Percentiles rank a stretch among this genome's conserved stretches.
These are phyloP conservation scores for Trichoderma aggressivum DNA, from an alignment of 2,329 filamentous ascomycete genomes.

Conservation along the genomic window DNA sequence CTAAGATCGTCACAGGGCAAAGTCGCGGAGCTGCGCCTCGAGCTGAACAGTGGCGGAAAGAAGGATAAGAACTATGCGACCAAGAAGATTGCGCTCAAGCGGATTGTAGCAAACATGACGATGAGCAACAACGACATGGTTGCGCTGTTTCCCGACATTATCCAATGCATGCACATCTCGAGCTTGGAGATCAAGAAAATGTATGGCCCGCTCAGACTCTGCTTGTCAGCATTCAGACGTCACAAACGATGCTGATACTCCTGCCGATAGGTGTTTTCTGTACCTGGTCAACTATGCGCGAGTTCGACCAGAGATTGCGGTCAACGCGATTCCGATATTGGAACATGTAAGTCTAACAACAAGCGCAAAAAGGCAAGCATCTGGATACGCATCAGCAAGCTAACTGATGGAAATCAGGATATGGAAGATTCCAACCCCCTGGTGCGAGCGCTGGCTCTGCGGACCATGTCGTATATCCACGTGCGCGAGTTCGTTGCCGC, in stretches of 20 bases:
- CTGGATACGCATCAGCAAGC: constrained; percentile 19
- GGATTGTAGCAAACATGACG: constrained; percentile 99
- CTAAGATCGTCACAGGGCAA: constrained; percentile 80
- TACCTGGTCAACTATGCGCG: constrained; percentile 97
- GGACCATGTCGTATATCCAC: constrained; percentile 97
- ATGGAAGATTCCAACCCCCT: constrained; percentile 92
- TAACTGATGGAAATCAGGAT: constrained; percentile 54
- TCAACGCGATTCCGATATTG: constrained; percentile 87
- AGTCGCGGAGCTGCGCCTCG: constrained; percentile 91
- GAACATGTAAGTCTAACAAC: constrained; percentile 58
- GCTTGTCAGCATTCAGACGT: background rate
- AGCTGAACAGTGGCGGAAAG: constrained; percentile 90
- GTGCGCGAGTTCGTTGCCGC: constrained; percentile 94
- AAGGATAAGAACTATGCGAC: constrained; percentile 95
- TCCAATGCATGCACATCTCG: constrained; percentile 90
- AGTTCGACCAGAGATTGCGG: constrained; percentile 87
- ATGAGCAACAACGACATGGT: constrained; percentile 99
- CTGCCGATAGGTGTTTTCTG: constrained; percentile 76
- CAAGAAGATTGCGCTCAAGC: constrained; percentile 98
- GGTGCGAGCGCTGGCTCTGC: constrained; percentile 84
- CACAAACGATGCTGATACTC: background rate
- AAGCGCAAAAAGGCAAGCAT: background rate
- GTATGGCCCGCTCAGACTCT: constrained; percentile 49
- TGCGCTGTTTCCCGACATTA: constrained; percentile 90
- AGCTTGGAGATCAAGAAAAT: constrained; percentile 99